Evolutionary conservation across 2,329 filamentous ascomycete genomes (phyloP), one percentile per base, ranked within the genome.

Genomic region (Capronia americana): DNA sequence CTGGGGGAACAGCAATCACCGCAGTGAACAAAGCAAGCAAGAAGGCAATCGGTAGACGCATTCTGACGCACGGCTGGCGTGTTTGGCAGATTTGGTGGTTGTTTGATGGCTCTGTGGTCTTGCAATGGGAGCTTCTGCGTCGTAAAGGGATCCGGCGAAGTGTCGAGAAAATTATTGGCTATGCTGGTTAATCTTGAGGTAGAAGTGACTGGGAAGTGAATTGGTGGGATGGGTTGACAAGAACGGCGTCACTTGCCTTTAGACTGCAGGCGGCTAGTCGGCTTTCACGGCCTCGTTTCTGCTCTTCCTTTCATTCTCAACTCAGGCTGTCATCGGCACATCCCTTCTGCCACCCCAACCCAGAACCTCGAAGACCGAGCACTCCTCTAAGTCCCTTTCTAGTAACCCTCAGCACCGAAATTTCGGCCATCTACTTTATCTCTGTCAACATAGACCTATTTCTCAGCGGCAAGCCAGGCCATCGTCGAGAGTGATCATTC

Each of bases 31-130:
- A 77, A 32, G 84, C 83, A 69, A 87, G 82, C 59, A 90, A 80
- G 65, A 88, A 77, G 68, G 87, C 75, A 72, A 90, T 74, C 67
- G 85, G 77, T 73, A 89, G 80, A 80, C 86, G 91, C 92, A 94
- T 95, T 64, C 68, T 84, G 38, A 24, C 5, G 24, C 7, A 46
- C 28, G 4, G 53, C 4, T 34, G 24, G 28, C 34, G 53, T 48
- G 38, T 5, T 44, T 44, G 17, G 17, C 38, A 44, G 38, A 44
- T 8, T 44, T 44, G 38, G 38, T 12, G 32, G 8, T 7, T n/a
- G 38, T 3, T n/a, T 20, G 17, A 8, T 6, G 38, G 38, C 38
- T 7, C 17, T 8, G 38, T n/a, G 38, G 20, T 44, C 17, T n/a
- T 44, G 38, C 38, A n/a, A 44, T n/a, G 38, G 38, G 7, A 17